Conservation (phyloP, 2,329 filamentous ascomycete species). For the Dactylonectria macrodidyma region DNA sequence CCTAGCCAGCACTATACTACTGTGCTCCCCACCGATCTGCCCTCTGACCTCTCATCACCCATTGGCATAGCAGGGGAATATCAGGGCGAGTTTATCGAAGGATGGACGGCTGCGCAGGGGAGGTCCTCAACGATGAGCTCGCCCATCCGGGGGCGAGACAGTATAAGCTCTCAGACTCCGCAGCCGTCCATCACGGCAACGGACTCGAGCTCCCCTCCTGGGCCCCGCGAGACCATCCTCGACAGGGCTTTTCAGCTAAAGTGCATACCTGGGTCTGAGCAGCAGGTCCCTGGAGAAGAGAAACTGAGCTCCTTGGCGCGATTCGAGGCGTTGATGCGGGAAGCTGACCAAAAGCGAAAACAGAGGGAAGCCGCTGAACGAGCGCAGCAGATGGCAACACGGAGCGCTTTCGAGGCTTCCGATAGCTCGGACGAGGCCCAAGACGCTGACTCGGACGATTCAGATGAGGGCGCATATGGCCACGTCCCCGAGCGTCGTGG, state of each 20-base stretch:
- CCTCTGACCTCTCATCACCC: constrained; percentile 72
- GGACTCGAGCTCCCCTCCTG: constrained; percentile 65
- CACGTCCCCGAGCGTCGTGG: constrained; percentile 52
- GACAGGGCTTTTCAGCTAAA: constrained; percentile 76
- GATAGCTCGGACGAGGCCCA: constrained; percentile 61
- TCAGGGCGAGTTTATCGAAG: constrained; percentile 70
- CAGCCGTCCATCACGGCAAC: constrained; percentile 54
- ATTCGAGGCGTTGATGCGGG: constrained; percentile 77
- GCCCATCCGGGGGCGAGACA: constrained; percentile 68
- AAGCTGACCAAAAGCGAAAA: constrained; percentile 67
- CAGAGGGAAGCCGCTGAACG: constrained; percentile 55
- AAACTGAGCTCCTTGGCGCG: constrained; percentile 75
- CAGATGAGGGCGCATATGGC: constrained; percentile 59
- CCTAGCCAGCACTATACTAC: constrained; percentile 66
- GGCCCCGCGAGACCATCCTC: constrained; percentile 75
- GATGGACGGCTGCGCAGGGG: constrained; percentile 73
- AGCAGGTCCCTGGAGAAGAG: constrained; percentile 69
- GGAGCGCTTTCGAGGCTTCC: constrained; percentile 68
- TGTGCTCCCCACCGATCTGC: constrained; percentile 68
- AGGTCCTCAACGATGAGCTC: constrained; percentile 72
- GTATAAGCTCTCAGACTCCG: constrained; percentile 66
- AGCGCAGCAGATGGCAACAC: constrained; percentile 54
- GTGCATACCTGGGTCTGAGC: constrained; percentile 73
- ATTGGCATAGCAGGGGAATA: constrained; percentile 68
- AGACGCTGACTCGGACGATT: constrained; percentile 57